A percentile compares a stretch with the other conserved stretches of the same genome.
These are phyloP conservation scores for Podila epigama DNA, from an alignment of 192 early-diverging fungal species.

Conservation along the genomic window DNA sequence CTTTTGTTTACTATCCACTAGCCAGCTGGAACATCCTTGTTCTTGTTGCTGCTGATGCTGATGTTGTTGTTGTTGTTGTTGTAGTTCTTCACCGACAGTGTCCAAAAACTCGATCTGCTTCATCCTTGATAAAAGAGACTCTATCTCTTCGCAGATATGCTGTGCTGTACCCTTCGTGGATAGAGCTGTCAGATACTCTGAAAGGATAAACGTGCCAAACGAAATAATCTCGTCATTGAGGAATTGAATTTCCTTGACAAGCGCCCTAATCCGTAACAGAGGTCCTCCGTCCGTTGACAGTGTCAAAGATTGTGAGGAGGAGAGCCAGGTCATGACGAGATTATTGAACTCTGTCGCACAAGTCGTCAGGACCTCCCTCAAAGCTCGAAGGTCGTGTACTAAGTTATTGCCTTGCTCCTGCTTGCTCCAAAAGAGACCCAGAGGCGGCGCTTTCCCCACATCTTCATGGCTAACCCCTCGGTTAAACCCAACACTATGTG, in stretches of 20 bases:
- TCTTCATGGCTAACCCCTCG: conserved; percentile 3
- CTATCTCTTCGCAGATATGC: conserved; percentile 29
- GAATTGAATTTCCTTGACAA: conserved; percentile 29
- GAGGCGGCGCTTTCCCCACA: conserved; percentile 3
- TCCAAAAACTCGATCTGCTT: conserved; percentile 10
- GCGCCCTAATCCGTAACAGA: not conserved
- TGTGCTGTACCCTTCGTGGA: conserved; percentile 8
- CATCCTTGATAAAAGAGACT: conserved; percentile 9
- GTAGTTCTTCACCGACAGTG: not conserved
- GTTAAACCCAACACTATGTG: conserved; percentile 26
- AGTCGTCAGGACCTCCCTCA: conserved; percentile 13
- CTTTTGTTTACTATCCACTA: conserved; percentile 4
- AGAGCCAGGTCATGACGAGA: not conserved
- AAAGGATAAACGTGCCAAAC: conserved; percentile 10
- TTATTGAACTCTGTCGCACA: conserved; percentile 8
- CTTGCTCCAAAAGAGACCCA: conserved; percentile 30
- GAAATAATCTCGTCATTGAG: conserved; percentile 25
- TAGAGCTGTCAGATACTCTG: conserved; percentile 11
- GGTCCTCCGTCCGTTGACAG: not conserved
- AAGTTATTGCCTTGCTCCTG: conserved; percentile 32
- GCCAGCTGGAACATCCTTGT: not conserved
- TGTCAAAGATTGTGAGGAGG: not conserved
- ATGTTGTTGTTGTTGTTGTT: not conserved
- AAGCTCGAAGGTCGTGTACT: conserved; percentile 21
- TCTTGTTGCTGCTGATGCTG: not conserved